phyloP scores from a whole-genome alignment of 73 alveolate species.

The Tetrahymena elliotti region DNA sequence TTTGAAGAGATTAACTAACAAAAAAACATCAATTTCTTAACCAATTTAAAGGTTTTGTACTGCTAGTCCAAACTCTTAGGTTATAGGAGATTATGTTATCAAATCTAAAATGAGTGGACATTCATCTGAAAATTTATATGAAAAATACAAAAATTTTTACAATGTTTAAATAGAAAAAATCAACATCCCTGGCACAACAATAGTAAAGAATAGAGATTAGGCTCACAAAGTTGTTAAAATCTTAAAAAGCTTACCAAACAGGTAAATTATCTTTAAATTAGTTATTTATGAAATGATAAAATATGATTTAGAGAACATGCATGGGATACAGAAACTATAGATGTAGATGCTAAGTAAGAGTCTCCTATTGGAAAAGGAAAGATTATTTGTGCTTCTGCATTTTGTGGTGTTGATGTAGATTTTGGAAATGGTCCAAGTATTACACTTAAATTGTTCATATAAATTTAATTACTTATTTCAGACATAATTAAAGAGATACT shows the following conservation, averaged over 20 bases:
- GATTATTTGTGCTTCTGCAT: slow-evolving; percentile 74
- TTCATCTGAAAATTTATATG: neutral
- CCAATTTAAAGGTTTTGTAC: neutral
- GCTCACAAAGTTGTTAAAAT: neutral
- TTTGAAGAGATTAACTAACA: neutral
- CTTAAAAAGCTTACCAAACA: neutral
- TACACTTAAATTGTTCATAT: neutral
- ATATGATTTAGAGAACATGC: slow-evolving; percentile 60
- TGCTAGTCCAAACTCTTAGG: neutral
- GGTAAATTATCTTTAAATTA: neutral
- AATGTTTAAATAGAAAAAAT: neutral
- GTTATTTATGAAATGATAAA: neutral
- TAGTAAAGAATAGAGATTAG: neutral
- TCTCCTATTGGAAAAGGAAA: slow-evolving; percentile 76
- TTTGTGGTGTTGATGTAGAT: slow-evolving; percentile 85
- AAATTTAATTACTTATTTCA: too few species aligned
- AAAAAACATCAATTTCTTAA: neutral
- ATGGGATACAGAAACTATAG: slow-evolving; percentile 91
- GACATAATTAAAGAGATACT: too few species aligned
- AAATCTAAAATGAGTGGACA: neutral
- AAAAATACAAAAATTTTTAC: neutral
- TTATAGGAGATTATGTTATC: neutral
- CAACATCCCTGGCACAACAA: neutral
- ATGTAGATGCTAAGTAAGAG: slow-evolving; percentile 63
- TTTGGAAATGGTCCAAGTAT: slow-evolving; percentile 84